A percentile compares a stretch with the other conserved stretches of the same genome.
phyloP scores from a whole-genome alignment of 805 yeast species.

The Wickerhamiella bombiphila region DNA sequence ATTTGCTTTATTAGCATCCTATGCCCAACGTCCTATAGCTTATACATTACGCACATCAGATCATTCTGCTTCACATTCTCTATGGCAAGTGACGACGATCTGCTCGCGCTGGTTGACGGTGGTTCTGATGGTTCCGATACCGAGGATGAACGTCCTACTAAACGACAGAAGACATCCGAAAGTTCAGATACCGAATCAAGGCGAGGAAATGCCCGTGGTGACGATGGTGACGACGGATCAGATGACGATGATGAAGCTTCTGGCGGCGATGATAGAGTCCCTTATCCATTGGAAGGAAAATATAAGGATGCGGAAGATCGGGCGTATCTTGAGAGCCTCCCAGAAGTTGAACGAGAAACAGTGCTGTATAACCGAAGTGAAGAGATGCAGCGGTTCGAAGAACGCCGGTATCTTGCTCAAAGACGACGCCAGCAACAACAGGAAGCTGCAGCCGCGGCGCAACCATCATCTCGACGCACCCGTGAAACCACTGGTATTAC shows the following conservation, averaged over 20 bases:
- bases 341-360: constrained; percentile 86
- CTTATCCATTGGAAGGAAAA: constrained; percentile 88
- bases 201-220: constrained; percentile 11
- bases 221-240: constrained; percentile 27
- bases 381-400: constrained; percentile 77
- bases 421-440: constrained; percentile 32
- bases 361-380: constrained; percentile 84
- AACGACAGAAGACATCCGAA: constrained; percentile 3
- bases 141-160: constrained; percentile 9
- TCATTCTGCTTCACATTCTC: not conserved
- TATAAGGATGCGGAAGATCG: constrained; percentile 74
- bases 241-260: constrained; percentile 28
- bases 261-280: constrained; percentile 32
- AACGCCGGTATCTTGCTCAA: constrained; percentile 66
- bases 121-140: constrained; percentile 42
- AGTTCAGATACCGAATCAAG: constrained; percentile 1
- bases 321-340: constrained; percentile 40
- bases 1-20: no score
- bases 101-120: constrained; percentile 85
- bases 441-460: constrained; percentile 14
- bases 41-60: no score
- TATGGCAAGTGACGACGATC: constrained; percentile 67
- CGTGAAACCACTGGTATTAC: constrained; percentile 29
- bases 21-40: no score
- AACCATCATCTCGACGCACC: constrained; percentile 20